Base-by-base conservation (phyloP, 768 basidiomycete genomes). In the Cystofilobasidium macerans region DNA sequence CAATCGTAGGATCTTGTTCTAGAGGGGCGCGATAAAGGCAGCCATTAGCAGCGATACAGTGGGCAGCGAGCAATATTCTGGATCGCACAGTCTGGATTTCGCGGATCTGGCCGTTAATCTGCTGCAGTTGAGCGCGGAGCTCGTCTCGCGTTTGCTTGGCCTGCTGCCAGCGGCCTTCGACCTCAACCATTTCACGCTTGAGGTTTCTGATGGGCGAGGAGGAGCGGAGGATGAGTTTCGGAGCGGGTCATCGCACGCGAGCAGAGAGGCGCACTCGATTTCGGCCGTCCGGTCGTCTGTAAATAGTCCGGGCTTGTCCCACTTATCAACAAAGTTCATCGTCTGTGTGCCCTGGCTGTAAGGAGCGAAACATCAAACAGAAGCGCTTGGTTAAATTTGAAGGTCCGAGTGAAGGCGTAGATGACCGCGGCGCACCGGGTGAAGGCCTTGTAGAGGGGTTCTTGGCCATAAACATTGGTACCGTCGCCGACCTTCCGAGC, bases 381-480 rank as follows among this genome's bases (percentile, higher is more conserved):
- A 40, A 40, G 38, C 38, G 38, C 38, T 8, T 16, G 38, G n/a
- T n/a, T n/a, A n/a, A n/a, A n/a, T n/a, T n/a, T n/a, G 38, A 40
- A 40, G 38, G 9, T 16, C 38, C 9, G 9, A 40, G 38, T 16
- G 9, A 40, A 40, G 38, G 38, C 38, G 38, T 40, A 8, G 38
- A 40, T 8, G 38, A 8, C 38, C 16, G 40, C 14, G n/a, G 28
- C 64, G 24, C 28, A 65, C 64, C 57, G 56, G 33, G 35, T 42
- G 35, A 33, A 58, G 32, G 48, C 20, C 43, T 59, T 65, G 64
- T 24, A 61, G 7, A 62, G 60, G 4, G 65, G 65, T 11, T 61
- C 32, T 24, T 43, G 35, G 11, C 40, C 24, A 18, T 56, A 38
- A 3, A 60, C 48, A 3, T 51, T 36, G 16, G 38, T 20, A 26